Percentiles rank a stretch among this genome's conserved stretches.
These are phyloP conservation scores for Immersiporthe knoxdaviesiana DNA, from an alignment of 2,329 filamentous ascomycete genomes.

Conservation along the genomic window DNA sequence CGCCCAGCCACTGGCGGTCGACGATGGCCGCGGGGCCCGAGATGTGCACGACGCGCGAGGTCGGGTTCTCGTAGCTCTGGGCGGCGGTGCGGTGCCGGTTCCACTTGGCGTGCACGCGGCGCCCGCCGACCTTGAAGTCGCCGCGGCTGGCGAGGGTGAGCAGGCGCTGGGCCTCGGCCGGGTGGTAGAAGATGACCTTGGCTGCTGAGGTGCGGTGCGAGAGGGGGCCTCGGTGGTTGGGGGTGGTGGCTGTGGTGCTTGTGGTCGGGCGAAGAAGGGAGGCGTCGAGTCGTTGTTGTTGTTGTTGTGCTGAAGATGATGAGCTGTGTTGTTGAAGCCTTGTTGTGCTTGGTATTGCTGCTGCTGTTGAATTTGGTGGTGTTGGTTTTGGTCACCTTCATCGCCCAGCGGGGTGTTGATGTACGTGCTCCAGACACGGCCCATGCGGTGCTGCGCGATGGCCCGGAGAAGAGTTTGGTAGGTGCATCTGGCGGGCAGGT, in stretches of 20 bases:
- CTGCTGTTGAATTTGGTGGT: neutral
- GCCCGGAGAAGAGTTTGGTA: slow-evolving; percentile 10
- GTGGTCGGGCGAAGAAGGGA: neutral
- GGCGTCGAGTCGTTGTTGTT: neutral
- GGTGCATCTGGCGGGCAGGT: slow-evolving; percentile 9
- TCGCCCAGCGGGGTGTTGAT: slow-evolving; percentile 11
- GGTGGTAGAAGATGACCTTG: slow-evolving; percentile 29
- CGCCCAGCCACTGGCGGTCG: neutral
- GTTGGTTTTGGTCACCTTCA: neutral
- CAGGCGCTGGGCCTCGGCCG: slow-evolving; percentile 8
- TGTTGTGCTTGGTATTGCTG: neutral
- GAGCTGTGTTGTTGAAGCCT: neutral
- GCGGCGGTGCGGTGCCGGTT: slow-evolving; percentile 17
- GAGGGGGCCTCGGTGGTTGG: neutral
- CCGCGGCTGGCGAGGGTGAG: neutral
- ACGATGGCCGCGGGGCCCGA: slow-evolving; percentile 6
- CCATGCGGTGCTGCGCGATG: slow-evolving; percentile 1
- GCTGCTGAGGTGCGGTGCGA: slow-evolving; percentile 17
- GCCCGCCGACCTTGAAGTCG: neutral
- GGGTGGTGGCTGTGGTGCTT: no score
- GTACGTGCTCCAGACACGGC: slow-evolving; percentile 16
- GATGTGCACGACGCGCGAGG: slow-evolving; percentile 16
- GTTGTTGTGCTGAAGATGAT: no score
- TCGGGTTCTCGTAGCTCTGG: neutral
- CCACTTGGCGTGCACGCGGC: neutral